Conservation (phyloP, 495 filamentous ascomycete species). For the Trichocladium uniseriatum region DNA sequence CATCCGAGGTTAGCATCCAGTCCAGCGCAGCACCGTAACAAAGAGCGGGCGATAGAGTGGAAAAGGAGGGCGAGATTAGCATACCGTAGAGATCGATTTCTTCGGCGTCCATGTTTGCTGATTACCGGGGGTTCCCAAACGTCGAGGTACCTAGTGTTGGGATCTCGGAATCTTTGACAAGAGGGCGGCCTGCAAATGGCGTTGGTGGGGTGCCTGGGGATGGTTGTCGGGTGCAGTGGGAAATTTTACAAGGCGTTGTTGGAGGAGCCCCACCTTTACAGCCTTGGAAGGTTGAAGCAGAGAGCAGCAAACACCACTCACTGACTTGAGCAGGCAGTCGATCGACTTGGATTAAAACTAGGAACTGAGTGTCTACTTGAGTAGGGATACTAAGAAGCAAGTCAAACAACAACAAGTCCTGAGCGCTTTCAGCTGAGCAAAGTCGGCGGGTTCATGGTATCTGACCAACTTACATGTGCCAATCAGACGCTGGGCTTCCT, state of each 20-base stretch:
- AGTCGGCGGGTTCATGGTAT: too few species aligned
- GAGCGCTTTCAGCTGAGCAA: too few species aligned
- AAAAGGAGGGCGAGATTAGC: conserved; percentile 11
- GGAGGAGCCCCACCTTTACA: neutral
- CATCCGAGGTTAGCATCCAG: neutral
- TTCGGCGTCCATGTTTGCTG: conserved; percentile 35
- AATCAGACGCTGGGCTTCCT: too few species aligned
- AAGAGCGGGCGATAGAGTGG: conserved; percentile 5
- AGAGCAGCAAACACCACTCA: too few species aligned
- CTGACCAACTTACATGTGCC: too few species aligned
- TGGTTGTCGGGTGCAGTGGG: neutral
- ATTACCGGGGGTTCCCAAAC: conserved; percentile 3
- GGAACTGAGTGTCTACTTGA: too few species aligned
- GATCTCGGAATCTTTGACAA: neutral
- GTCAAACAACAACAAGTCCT: too few species aligned
- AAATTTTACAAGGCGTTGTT: neutral
- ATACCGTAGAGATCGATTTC: conserved; percentile 63
- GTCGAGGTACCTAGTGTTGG: neutral
- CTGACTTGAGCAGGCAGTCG: too few species aligned
- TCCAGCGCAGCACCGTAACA: neutral
- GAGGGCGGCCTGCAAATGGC: neutral
- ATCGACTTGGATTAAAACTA: too few species aligned
- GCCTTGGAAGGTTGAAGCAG: neutral
- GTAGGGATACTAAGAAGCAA: too few species aligned
- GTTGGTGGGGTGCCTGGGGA: neutral